A percentile compares a stretch with the other conserved stretches of the same genome.
These are phyloP conservation scores for Eucalyptus victrix DNA, from an alignment of 345 rosid species.

Conservation along the genomic window DNA sequence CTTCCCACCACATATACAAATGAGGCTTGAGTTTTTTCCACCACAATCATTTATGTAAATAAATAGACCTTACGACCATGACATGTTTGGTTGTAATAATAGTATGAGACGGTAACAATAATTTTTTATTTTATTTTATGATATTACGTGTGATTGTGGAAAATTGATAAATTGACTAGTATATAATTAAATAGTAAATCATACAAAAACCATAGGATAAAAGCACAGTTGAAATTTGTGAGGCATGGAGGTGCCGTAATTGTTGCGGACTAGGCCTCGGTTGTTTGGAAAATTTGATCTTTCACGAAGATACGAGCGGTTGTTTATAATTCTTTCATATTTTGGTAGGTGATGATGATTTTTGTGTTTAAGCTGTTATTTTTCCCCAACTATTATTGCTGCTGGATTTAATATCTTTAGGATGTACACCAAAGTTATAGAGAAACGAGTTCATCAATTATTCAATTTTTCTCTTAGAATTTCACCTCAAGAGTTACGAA, in stretches of 20 bases:
- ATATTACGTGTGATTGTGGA: background rate
- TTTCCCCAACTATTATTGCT: background rate
- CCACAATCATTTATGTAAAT: background rate
- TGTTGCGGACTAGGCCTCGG: background rate
- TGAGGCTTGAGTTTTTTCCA: background rate
- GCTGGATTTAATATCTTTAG: background rate
- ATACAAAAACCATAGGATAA: background rate
- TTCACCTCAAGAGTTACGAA: no score
- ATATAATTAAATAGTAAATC: no score
- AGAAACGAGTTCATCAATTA: background rate
- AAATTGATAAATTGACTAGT: background rate
- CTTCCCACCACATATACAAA: background rate
- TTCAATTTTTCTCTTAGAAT: background rate
- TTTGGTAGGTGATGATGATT: background rate
- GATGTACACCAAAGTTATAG: background rate
- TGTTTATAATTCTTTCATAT: no score
- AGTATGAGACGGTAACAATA: background rate
- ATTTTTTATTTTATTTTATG: background rate
- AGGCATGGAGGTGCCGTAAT: background rate
- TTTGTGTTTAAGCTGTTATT: no score
- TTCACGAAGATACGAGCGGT: background rate
- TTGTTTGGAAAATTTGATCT: background rate
- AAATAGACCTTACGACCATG: background rate
- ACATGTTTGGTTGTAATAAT: background rate
- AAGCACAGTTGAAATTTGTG: background rate